Evolutionary conservation across 345 rosid genomes (phyloP).

Genomic region (Xanthoceras sorbifolium): DNA sequence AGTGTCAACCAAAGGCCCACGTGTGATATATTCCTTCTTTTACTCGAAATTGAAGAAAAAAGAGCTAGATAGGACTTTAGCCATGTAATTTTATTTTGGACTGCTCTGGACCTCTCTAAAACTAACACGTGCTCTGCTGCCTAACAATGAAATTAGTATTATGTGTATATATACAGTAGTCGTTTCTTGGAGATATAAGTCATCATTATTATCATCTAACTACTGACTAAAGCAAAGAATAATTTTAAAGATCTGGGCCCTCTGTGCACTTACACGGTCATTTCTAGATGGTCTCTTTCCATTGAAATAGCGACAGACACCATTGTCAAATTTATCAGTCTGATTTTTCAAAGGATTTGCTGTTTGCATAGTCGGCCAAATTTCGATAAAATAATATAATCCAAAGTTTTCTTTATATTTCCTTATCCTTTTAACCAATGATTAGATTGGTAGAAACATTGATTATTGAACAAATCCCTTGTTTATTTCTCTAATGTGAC

Average conservation of each 20-base stretch:
- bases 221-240: not conserved
- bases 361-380: not conserved
- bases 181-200: not conserved
- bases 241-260: not conserved
- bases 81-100: not conserved
- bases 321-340: slow-evolving; percentile 9
- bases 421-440: slow-evolving; percentile 9
- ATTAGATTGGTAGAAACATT: slow-evolving; percentile 12
- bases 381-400: not conserved
- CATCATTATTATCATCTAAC: not conserved
- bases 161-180: not conserved
- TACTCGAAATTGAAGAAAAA: not conserved
- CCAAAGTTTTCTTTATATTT: not conserved
- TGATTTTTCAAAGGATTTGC: slow-evolving; percentile 13
- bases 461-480: slow-evolving; percentile 14
- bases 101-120: slow-evolving; percentile 3
- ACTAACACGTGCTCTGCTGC: not conserved
- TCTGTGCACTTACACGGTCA: not conserved
- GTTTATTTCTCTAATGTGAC: not conserved
- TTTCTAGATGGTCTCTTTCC: slow-evolving; percentile 4
- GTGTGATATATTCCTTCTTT: not conserved
- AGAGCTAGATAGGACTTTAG: too few species aligned
- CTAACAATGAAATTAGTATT: not conserved
- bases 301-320: not conserved
- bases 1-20: not conserved